Percentiles rank a stretch among this genome's conserved stretches.
Conservation (phyloP, 257 asterid genomes). For the Euphrasia confusa region DNA sequence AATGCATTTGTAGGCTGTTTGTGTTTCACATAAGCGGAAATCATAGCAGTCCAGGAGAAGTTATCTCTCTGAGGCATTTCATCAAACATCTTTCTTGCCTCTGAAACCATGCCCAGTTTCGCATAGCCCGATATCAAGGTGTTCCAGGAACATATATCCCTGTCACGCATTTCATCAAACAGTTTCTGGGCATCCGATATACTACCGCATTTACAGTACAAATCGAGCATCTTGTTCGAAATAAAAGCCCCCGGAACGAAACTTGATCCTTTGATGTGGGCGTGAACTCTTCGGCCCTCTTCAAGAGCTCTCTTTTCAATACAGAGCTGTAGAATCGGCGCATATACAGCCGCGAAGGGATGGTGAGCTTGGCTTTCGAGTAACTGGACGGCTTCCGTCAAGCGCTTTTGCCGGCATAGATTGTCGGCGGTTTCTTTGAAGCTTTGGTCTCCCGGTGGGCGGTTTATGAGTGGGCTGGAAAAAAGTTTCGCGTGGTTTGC, state of each 20-base stretch:
- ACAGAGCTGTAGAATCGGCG: constrained; percentile 46
- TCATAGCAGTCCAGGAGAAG: constrained; percentile 78
- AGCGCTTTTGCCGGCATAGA: constrained; percentile 52
- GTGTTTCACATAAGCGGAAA: constrained; percentile 64
- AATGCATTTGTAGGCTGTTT: constrained; percentile 50
- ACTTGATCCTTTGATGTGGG: constrained; percentile 39
- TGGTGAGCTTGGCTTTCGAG: constrained; percentile 32
- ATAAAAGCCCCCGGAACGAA: constrained; percentile 51
- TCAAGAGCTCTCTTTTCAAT: constrained; percentile 50
- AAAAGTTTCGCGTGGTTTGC: constrained; percentile 17
- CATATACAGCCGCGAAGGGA: constrained; percentile 37
- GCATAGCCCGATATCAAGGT: constrained; percentile 66
- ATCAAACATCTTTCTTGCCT: constrained; percentile 58
- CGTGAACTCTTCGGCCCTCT: constrained; percentile 50
- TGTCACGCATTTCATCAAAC: constrained; percentile 58
- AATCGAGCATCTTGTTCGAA: constrained; percentile 55
- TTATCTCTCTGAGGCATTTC: constrained; percentile 67
- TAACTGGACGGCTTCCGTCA: constrained; percentile 45
- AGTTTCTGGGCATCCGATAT: constrained; percentile 41
- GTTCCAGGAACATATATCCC: constrained; percentile 72
- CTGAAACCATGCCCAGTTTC: constrained; percentile 38
- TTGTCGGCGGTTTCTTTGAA: constrained; percentile 33
- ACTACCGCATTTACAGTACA: constrained; percentile 60
- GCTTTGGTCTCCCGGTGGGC: constrained; percentile 20
- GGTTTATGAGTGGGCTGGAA: constrained; percentile 14